These are phyloP conservation scores for Cordyceps fumosorosea DNA, from an alignment of 2,329 filamentous ascomycete species.

Conservation along the genomic window DNA sequence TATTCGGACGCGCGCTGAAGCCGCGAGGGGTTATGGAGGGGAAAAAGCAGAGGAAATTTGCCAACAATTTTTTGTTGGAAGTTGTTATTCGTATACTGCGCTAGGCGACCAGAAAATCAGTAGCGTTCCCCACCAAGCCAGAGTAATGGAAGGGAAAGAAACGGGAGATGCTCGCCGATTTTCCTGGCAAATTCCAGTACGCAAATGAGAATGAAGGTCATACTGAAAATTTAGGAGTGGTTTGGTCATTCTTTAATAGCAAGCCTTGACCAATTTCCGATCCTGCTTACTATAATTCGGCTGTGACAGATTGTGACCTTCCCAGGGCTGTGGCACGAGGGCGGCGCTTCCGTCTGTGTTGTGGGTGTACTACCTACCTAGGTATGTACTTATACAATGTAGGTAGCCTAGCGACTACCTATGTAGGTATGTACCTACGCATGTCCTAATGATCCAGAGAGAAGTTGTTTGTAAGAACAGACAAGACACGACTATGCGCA, in stretches of 20 bases:
- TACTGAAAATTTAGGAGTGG: neutral
- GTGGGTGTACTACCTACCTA: neutral
- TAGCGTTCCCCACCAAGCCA: slow-evolving; percentile 1
- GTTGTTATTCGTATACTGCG: neutral
- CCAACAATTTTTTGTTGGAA: slow-evolving; percentile 9
- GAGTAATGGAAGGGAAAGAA: neutral
- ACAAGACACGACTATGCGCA: too few species aligned
- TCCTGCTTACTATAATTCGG: neutral
- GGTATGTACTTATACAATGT: neutral
- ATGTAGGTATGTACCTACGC: neutral
- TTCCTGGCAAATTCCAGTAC: neutral
- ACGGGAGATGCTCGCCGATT: neutral
- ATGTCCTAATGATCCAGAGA: too few species aligned
- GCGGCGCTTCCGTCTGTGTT: neutral
- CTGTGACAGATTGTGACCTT: neutral
- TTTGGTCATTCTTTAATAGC: neutral
- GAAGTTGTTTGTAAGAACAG: too few species aligned
- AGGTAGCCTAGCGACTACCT: neutral
- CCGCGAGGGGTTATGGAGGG: slow-evolving; percentile 14
- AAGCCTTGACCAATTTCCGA: neutral
- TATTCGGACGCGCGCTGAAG: slow-evolving; percentile 10
- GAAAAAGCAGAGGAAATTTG: slow-evolving; percentile 12
- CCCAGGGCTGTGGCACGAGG: neutral
- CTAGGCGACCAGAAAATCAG: slow-evolving; percentile 3
- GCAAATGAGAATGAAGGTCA: neutral